Evolutionary conservation across 192 early-diverging fungal genomes (phyloP).

Genomic region (Lobosporangium transversale): DNA sequence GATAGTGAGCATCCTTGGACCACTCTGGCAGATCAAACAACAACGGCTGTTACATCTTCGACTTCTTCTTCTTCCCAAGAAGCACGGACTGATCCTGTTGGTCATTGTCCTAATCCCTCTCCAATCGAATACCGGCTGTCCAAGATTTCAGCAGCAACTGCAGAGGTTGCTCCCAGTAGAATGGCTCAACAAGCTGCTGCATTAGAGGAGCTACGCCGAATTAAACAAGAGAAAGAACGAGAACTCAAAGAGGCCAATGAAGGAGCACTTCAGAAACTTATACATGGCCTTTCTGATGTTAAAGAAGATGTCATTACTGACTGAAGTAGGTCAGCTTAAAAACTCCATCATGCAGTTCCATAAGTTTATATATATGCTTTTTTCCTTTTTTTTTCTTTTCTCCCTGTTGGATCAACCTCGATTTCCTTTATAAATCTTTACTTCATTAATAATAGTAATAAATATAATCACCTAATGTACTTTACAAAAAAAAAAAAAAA

Average conservation of each 20-base stretch:
- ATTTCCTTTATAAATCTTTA: neutral
- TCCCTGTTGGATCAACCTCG: neutral
- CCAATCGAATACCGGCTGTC: slow-evolving; percentile 43
- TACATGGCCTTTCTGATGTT: slow-evolving; percentile 17
- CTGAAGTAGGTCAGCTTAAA: no score
- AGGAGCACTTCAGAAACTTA: slow-evolving; percentile 23
- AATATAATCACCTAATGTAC: no score
- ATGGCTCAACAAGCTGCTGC: slow-evolving; percentile 43
- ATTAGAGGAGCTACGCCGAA: slow-evolving; percentile 25
- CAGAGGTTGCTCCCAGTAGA: slow-evolving; percentile 32
- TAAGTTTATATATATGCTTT: no score
- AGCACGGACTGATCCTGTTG: neutral
- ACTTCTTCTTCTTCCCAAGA: neutral
- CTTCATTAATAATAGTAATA: neutral
- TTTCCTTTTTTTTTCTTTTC: no score
- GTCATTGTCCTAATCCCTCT: slow-evolving; percentile 8
- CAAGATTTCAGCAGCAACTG: slow-evolving; percentile 32
- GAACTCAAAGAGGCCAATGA: slow-evolving; percentile 24
- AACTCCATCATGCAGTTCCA: no score
- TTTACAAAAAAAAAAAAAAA: no score
- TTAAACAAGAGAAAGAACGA: slow-evolving; percentile 30
- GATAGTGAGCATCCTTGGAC: slow-evolving; percentile 46
- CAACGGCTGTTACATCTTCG: neutral
- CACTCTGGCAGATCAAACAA: neutral
- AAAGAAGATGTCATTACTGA: neutral